phyloP scores from a whole-genome alignment of 1,284 basidiomycete species.

The Cronartium ribicola region DNA sequence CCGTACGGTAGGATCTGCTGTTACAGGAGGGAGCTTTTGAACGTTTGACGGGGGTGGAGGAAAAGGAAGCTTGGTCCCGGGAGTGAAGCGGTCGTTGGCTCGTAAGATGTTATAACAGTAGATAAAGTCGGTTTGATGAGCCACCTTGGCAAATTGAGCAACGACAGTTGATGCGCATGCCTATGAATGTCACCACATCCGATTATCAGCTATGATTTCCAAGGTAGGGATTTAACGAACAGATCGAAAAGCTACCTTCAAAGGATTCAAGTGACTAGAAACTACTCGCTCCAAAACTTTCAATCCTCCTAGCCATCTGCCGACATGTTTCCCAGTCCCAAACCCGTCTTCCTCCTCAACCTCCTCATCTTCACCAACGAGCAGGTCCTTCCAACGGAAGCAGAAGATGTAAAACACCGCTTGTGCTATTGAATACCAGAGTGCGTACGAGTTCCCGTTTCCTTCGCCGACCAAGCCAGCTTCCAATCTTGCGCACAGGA shows the following conservation, averaged over 20 bases:
- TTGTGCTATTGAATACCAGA: conserved; percentile 91
- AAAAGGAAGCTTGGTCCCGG: conserved; percentile 6
- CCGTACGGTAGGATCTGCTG: conserved; percentile 35
- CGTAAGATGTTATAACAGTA: conserved; percentile 95
- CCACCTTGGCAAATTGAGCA: conserved; percentile 86
- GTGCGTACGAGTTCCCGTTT: conserved; percentile 51
- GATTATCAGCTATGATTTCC: too few relatives aligned
- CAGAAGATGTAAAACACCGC: conserved; percentile 96
- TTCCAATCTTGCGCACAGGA: conserved; percentile 78
- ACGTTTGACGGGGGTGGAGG: conserved; percentile 31
- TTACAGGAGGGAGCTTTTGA: conserved; percentile 42
- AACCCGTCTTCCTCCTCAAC: conserved; percentile 53
- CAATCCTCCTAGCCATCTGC: conserved; percentile 74
- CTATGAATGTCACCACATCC: conserved; percentile 52
- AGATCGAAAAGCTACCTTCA: conserved; percentile 64
- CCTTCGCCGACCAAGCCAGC: conserved; percentile 62
- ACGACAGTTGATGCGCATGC: conserved; percentile 86
- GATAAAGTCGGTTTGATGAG: conserved; percentile 82
- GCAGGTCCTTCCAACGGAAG: conserved; percentile 88
- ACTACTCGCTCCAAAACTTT: conserved; percentile 75
- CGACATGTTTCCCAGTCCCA: conserved; percentile 28
- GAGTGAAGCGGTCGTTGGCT: conserved; percentile 63
- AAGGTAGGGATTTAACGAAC: too few relatives aligned
- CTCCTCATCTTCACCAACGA: conserved; percentile 59
- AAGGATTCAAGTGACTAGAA: conserved; percentile 77